phyloP scores from a whole-genome alignment of 2,329 filamentous ascomycete species.

The Colletotrichum spinosum region DNA sequence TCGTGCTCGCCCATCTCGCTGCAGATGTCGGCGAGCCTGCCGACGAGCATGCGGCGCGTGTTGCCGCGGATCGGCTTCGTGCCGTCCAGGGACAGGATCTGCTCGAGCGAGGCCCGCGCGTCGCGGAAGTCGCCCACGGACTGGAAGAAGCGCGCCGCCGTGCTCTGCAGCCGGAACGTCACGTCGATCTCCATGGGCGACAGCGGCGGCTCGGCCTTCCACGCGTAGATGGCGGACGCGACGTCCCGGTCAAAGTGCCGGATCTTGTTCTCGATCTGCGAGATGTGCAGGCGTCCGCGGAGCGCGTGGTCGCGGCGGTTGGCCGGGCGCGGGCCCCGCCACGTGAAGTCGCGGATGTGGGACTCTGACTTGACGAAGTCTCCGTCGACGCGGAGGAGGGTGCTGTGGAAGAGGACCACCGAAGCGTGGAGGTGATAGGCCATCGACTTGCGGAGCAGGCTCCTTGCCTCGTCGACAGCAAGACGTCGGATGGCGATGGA shows the following conservation, averaged over 20 bases:
- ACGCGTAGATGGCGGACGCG: slow-evolving; percentile 45
- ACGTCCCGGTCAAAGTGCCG: slow-evolving; percentile 46
- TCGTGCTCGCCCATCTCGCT: slow-evolving; percentile 44
- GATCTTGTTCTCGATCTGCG: slow-evolving; percentile 49
- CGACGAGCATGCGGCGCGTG: slow-evolving; percentile 42
- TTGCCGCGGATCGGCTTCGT: slow-evolving; percentile 43
- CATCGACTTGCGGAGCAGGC: slow-evolving; percentile 44
- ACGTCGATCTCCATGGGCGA: slow-evolving; percentile 49
- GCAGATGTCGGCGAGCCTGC: slow-evolving; percentile 44
- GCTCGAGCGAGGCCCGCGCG: slow-evolving; percentile 45
- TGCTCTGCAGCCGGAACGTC: slow-evolving; percentile 47
- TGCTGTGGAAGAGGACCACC: slow-evolving; percentile 46
- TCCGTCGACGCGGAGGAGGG: slow-evolving; percentile 44
- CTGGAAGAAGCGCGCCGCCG: slow-evolving; percentile 47
- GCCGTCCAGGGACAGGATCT: slow-evolving; percentile 43
- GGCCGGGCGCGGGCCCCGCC: slow-evolving; percentile 23
- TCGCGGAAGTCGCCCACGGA: slow-evolving; percentile 47
- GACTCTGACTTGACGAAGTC: slow-evolving; percentile 43
- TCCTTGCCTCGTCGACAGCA: slow-evolving; percentile 42
- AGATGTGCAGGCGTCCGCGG: slow-evolving; percentile 47
- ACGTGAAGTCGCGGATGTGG: slow-evolving; percentile 42
- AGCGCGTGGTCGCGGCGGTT: slow-evolving; percentile 46
- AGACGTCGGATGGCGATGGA: slow-evolving; percentile 40
- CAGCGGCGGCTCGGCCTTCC: slow-evolving; percentile 44
- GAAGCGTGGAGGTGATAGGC: slow-evolving; percentile 48